Evolutionary conservation across 2,329 filamentous ascomycete species (phyloP).

Genomic region (Remersonia thermophila): DNA sequence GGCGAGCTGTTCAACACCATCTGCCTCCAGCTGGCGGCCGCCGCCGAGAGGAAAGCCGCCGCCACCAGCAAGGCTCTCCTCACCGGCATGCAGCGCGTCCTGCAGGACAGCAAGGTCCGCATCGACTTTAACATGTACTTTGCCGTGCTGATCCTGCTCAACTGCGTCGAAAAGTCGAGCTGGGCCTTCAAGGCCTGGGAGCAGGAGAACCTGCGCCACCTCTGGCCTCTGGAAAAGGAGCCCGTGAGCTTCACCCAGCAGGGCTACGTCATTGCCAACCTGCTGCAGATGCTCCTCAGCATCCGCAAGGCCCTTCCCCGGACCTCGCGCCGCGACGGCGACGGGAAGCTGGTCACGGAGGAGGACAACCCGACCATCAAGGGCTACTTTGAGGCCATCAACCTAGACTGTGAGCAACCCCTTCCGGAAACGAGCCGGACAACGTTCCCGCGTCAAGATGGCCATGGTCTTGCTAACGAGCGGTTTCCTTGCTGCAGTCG

Average conservation of each 20-base stretch:
- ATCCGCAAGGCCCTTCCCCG: conserved; percentile 48
- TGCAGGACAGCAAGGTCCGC: conserved; percentile 49
- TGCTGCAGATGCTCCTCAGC: conserved; percentile 49
- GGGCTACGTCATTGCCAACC: conserved; percentile 44
- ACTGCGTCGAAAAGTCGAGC: conserved; percentile 54
- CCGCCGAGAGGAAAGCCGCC: conserved; percentile 51
- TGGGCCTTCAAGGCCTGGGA: conserved; percentile 60
- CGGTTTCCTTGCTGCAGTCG: conserved; percentile 19
- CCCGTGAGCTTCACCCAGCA: conserved; percentile 46
- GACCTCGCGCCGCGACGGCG: conserved; percentile 30
- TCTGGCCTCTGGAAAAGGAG: conserved; percentile 49
- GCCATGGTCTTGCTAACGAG: conserved; percentile 3
- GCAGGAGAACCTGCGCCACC: conserved; percentile 44
- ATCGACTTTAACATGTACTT: conserved; percentile 50
- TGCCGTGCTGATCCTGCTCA: conserved; percentile 49
- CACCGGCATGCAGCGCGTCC: conserved; percentile 46
- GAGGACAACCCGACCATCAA: conserved; percentile 34
- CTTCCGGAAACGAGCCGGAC: no score
- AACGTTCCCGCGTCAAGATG: no score
- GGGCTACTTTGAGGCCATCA: conserved; percentile 43
- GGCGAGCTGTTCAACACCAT: conserved; percentile 49
- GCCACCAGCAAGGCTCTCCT: conserved; percentile 45
- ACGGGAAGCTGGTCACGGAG: conserved; percentile 37
- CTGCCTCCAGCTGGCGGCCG: conserved; percentile 51
- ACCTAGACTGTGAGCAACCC: conserved; percentile 39